These are phyloP conservation scores for Incumbomyces delicatus DNA, from an alignment of 2,329 filamentous ascomycete genomes.

Conservation along the genomic window DNA sequence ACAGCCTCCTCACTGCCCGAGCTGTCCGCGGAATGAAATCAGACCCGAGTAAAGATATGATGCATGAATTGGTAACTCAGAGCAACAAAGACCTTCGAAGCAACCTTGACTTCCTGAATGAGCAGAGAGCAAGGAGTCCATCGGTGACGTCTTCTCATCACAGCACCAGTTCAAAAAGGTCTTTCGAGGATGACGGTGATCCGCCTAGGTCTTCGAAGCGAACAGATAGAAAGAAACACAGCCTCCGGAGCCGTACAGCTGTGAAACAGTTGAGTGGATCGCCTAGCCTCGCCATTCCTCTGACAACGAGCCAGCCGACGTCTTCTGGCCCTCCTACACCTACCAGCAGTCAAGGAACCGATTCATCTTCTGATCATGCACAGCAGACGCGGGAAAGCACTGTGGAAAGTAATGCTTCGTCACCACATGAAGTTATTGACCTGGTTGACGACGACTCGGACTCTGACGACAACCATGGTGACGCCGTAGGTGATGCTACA, in stretches of 20 bases:
- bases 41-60: conserved; percentile 18
- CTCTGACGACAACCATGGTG: neutral
- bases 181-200: conserved; percentile 21
- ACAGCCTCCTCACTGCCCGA: conserved; percentile 12
- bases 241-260: conserved; percentile 5
- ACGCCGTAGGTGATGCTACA: neutral
- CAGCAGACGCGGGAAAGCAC: neutral
- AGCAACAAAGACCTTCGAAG: conserved; percentile 16
- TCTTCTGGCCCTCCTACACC: conserved; percentile 11
- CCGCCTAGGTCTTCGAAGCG: conserved; percentile 17
- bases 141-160: conserved; percentile 21
- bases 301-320: neutral
- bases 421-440: conserved; percentile 3
- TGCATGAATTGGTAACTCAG: conserved; percentile 18
- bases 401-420: neutral
- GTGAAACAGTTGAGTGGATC: conserved; percentile 1
- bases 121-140: conserved; percentile 19
- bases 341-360: conserved; percentile 19
- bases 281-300: neutral
- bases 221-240: conserved; percentile 12
- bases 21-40: conserved; percentile 16
- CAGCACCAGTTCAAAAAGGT: conserved; percentile 22
- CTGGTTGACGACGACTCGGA: neutral
- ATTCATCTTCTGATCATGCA: conserved; percentile 14
- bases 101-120: conserved; percentile 14